Conservation (phyloP, 257 asterid species). For the Osmanthus fragrans region DNA sequence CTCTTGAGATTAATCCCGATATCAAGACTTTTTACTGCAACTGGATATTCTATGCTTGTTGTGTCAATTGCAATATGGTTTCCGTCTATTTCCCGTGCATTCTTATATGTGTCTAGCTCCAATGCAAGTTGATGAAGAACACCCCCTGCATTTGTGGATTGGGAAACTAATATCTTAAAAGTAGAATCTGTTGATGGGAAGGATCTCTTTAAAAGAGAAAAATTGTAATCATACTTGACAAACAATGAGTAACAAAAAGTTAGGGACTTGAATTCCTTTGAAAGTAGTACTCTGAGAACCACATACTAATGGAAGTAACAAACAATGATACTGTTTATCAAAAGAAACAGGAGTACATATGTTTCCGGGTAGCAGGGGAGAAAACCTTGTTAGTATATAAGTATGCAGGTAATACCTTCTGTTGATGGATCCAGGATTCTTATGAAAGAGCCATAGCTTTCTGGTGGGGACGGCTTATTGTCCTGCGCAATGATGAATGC, state of each 20-base stretch:
- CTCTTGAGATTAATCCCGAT: slow-evolving; percentile 49
- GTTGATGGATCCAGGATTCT: slow-evolving; percentile 71
- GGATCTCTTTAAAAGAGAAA: not conserved
- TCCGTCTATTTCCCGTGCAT: slow-evolving; percentile 50
- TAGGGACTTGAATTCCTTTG: not conserved
- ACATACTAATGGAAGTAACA: no score
- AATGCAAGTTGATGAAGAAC: slow-evolving; percentile 54
- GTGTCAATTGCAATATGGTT: slow-evolving; percentile 64
- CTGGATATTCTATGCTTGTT: slow-evolving; percentile 48
- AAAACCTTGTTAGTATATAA: no score
- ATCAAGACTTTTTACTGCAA: slow-evolving; percentile 51
- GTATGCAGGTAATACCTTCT: slow-evolving; percentile 38
- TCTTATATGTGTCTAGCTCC: slow-evolving; percentile 60
- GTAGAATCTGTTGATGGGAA: not conserved
- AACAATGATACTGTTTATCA: no score
- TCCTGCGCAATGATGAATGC: slow-evolving; percentile 60
- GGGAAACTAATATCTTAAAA: not conserved
- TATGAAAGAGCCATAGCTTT: slow-evolving; percentile 61
- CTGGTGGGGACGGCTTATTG: slow-evolving; percentile 52
- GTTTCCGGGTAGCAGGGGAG: no score
- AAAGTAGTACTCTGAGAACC: no score
- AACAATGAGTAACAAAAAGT: not conserved
- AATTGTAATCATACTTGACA: not conserved
- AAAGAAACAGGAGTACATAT: no score
- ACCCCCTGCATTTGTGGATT: slow-evolving; percentile 36